Evolutionary conservation across 306 rosid genomes (phyloP).

Genomic region (Vigna unguiculata): DNA sequence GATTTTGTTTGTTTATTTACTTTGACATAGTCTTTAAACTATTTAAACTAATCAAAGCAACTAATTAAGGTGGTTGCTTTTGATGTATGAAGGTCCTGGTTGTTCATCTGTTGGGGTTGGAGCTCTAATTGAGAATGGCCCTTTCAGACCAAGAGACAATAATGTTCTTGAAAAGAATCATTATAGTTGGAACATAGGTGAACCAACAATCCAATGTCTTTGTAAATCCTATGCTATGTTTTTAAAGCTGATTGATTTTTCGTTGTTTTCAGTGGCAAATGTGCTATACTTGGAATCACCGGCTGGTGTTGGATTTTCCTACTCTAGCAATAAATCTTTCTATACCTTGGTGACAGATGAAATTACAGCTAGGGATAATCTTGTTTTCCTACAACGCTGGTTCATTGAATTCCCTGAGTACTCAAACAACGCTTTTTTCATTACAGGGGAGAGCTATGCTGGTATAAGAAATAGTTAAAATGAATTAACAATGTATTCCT

Average conservation of each 20-base stretch:
- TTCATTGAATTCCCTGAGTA: conserved; percentile 59
- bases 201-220: neutral
- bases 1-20: neutral
- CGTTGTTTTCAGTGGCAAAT: conserved; percentile 57
- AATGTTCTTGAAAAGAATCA: conserved; percentile 54
- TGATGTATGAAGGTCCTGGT: conserved; percentile 63
- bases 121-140: conserved; percentile 71
- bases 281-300: conserved; percentile 74
- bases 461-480: conserved; percentile 43
- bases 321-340: conserved; percentile 60
- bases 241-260: neutral
- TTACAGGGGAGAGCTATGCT: conserved; percentile 75
- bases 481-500: neutral
- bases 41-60: neutral
- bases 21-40: neutral
- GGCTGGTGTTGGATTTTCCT: conserved; percentile 85
- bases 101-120: conserved; percentile 80
- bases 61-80: conserved; percentile 17
- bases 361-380: conserved; percentile 68
- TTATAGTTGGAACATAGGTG: conserved; percentile 72
- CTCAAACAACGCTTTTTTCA: conserved; percentile 56
- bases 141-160: conserved; percentile 60
- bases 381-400: conserved; percentile 64
- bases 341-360: conserved; percentile 53
- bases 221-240: neutral